phyloP scores from a whole-genome alignment of 352 stramenopile genomes.

The Pythium rishiriense region DNA sequence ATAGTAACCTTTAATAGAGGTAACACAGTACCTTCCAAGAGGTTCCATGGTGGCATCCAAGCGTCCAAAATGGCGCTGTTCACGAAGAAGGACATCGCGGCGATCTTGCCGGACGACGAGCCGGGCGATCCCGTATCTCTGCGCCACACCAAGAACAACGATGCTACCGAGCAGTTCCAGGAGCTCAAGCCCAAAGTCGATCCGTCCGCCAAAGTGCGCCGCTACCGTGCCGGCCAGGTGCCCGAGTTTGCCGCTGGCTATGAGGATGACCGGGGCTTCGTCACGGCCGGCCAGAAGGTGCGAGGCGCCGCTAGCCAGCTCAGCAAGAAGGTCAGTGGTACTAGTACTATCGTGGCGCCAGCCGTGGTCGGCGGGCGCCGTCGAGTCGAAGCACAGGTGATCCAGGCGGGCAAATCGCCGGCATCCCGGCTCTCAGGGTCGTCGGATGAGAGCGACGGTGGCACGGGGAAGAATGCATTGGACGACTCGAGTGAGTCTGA shows the following conservation, averaged over 20 bases:
- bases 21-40: slow-evolving; percentile 2
- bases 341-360: neutral
- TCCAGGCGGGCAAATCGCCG: slow-evolving; percentile 29
- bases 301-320: slow-evolving; percentile 27
- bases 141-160: slow-evolving; percentile 71
- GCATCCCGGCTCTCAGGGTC: neutral
- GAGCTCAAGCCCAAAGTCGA: slow-evolving; percentile 83
- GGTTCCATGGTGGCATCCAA: neutral
- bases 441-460: slow-evolving; percentile 12
- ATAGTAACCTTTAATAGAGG: slow-evolving; percentile 2
- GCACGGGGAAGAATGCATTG: slow-evolving; percentile 39
- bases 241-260: slow-evolving; percentile 73
- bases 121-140: slow-evolving; percentile 79
- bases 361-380: slow-evolving; percentile 23
- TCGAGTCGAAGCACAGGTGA: slow-evolving; percentile 61
- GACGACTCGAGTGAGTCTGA: slow-evolving; percentile 73
- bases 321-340: slow-evolving; percentile 16
- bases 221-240: slow-evolving; percentile 82
- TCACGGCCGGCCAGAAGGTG: slow-evolving; percentile 70
- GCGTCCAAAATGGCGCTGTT: slow-evolving; percentile 70
- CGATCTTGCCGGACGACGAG: slow-evolving; percentile 79
- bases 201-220: slow-evolving; percentile 75
- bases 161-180: slow-evolving; percentile 66
- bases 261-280: slow-evolving; percentile 78
- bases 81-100: slow-evolving; percentile 85